Conservation (phyloP, 2,329 filamentous ascomycete species). For the Penicillium sp. region DNA sequence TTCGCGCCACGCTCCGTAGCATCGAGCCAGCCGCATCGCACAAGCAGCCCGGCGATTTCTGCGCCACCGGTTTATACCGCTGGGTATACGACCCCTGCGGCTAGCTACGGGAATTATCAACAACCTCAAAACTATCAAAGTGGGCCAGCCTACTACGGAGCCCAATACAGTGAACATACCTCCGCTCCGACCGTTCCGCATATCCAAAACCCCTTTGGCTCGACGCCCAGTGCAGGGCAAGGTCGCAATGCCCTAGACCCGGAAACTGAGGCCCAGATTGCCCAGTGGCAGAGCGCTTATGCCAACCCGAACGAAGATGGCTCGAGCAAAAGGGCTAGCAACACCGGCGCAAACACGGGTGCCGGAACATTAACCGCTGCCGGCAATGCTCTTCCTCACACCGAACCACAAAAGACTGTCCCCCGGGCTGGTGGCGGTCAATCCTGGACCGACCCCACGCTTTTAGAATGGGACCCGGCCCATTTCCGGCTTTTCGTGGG, state of each 20-base stretch:
- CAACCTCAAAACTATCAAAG: constrained; percentile 37
- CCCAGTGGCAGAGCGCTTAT: constrained; percentile 92
- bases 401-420: constrained; percentile 70
- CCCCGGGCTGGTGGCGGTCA: constrained; percentile 83
- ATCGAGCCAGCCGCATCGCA: constrained; percentile 35
- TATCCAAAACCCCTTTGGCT: constrained; percentile 76
- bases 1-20: constrained; percentile 60
- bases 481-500: constrained; percentile 95
- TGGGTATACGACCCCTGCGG: constrained; percentile 31
- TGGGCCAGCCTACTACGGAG: constrained; percentile 45
- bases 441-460: constrained; percentile 80
- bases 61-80: constrained; percentile 33
- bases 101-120: constrained; percentile 42
- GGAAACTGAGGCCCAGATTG: constrained; percentile 85
- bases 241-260: constrained; percentile 54
- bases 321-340: constrained; percentile 37
- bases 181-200: constrained; percentile 57
- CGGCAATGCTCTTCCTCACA: constrained; percentile 43
- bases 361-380: constrained; percentile 35
- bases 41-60: constrained; percentile 36
- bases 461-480: constrained; percentile 92
- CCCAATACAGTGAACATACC: constrained; percentile 45
- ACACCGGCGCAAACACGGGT: constrained; percentile 34
- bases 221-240: constrained; percentile 35
- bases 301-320: constrained; percentile 42